phyloP scores from a whole-genome alignment of 306 rosid genomes.

The Castanea crenata region DNA sequence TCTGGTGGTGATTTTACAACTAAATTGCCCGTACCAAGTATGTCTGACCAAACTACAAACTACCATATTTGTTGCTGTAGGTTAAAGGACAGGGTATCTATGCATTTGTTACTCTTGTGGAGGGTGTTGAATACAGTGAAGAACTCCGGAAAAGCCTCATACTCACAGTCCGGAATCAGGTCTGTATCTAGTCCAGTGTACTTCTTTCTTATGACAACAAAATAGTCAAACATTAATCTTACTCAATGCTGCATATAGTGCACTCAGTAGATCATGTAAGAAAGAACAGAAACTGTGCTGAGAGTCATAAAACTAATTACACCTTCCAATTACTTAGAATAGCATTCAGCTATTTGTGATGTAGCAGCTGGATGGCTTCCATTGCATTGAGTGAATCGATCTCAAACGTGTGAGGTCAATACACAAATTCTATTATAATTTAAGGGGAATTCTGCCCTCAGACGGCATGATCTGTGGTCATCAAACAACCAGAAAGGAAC shows the following conservation, averaged over 20 bases:
- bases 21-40: conserved; percentile 11
- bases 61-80: conserved; percentile 37
- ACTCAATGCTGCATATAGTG: background rate
- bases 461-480: too few relatives aligned
- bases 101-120: conserved; percentile 89
- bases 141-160: conserved; percentile 79
- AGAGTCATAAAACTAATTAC: too few relatives aligned
- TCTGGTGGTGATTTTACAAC: conserved; percentile 4
- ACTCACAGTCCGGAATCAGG: conserved; percentile 84
- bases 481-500: too few relatives aligned
- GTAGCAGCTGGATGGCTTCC: too few relatives aligned
- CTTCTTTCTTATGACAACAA: background rate
- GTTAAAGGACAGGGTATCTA: conserved; percentile 96
- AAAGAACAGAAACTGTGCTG: too few relatives aligned
- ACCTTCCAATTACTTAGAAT: too few relatives aligned
- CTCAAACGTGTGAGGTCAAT: too few relatives aligned
- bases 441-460: too few relatives aligned
- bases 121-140: conserved; percentile 87
- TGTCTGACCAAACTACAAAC: conserved; percentile 25
- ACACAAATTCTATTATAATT: too few relatives aligned
- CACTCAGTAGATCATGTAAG: too few relatives aligned
- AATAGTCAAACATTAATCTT: conserved; percentile 8
- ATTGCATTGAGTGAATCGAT: too few relatives aligned
- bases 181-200: conserved; percentile 23
- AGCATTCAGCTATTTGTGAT: too few relatives aligned